A percentile compares a stretch with the other conserved stretches of the same genome.
phyloP scores from a whole-genome alignment of 352 stramenopile genomes.

The Phytophthora parvispora region DNA sequence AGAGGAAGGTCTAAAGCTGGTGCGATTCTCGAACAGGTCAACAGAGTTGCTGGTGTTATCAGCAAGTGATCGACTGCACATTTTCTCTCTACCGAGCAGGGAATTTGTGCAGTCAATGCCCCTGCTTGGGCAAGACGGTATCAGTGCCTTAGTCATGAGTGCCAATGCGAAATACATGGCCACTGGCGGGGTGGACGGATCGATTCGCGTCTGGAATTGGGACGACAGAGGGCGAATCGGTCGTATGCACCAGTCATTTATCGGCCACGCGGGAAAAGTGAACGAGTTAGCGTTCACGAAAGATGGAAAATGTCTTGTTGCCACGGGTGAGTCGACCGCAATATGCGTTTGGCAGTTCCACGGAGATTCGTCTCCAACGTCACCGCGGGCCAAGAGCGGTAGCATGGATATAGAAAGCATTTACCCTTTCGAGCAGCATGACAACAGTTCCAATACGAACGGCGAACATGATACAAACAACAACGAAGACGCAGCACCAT shows the following conservation, averaged over 20 bases:
- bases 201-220: slow-evolving; percentile 73
- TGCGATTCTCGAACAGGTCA: slow-evolving; percentile 56
- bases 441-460: neutral
- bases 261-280: slow-evolving; percentile 51
- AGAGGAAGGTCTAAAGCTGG: slow-evolving; percentile 43
- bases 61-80: slow-evolving; percentile 54
- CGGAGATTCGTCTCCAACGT: slow-evolving; percentile 39
- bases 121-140: slow-evolving; percentile 60
- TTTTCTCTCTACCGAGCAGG: slow-evolving; percentile 54
- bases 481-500: slow-evolving; percentile 21
- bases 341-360: slow-evolving; percentile 75
- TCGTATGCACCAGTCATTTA: slow-evolving; percentile 71
- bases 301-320: slow-evolving; percentile 50
- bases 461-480: neutral
- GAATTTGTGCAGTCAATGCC: slow-evolving; percentile 63
- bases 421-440: neutral
- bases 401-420: neutral
- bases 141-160: slow-evolving; percentile 59
- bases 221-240: slow-evolving; percentile 54
- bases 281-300: slow-evolving; percentile 51
- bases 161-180: slow-evolving; percentile 76
- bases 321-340: slow-evolving; percentile 51
- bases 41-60: slow-evolving; percentile 66
- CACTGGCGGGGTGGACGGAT: slow-evolving; percentile 65
- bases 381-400: slow-evolving; percentile 13